Base-by-base conservation (phyloP, 306 rosid genomes). In the Vachellia pachyceras region DNA sequence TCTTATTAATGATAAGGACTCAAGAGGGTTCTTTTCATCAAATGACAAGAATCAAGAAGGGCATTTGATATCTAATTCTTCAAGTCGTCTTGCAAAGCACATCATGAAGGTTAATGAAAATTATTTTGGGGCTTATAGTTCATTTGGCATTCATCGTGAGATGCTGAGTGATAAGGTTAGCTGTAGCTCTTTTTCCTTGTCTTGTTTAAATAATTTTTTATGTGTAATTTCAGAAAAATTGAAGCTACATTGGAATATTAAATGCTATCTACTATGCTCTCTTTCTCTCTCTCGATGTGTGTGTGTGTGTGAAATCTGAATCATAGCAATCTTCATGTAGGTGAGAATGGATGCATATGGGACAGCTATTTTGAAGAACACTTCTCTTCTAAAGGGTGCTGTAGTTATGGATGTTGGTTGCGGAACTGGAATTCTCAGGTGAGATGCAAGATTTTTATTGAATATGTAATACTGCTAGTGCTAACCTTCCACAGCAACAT, bases 361-460 rank as follows among this genome's bases (percentile, higher is more conserved):
- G 68, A 88, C 93, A 78, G 94, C 96, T 78, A 89, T 95, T 77
- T 85, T 90, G 83, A 77, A 89, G 82, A 95, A 95, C 57, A 98
- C 96, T 8, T 93, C 97, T 80, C 93, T 95, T 44, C 71, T 93
- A 69, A 88, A 85, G 25, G 86, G 89, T 74, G 94, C 96, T 33
- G 88, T 91, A 7, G 97, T 95, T 73, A 84, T 95, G 94, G 97
- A 95, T 79, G 96, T 95, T 33, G 99, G 99, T 65, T 95, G 98
- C 79, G 98, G 99, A 82, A 93, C 98, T 73, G 94, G 96, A 79
- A 90, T 95, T 57, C 93, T 95, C 40, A 95, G 99, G 99, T 95
- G 82, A 89, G 90, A 84, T 68, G 40, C 66, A 44, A 52, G 13
- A 39, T 54, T 73, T 49, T 80, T 81, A 54, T 85, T 15, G 6